phyloP scores from a whole-genome alignment of 257 asterid species.

The Rehmannia glutinosa region DNA sequence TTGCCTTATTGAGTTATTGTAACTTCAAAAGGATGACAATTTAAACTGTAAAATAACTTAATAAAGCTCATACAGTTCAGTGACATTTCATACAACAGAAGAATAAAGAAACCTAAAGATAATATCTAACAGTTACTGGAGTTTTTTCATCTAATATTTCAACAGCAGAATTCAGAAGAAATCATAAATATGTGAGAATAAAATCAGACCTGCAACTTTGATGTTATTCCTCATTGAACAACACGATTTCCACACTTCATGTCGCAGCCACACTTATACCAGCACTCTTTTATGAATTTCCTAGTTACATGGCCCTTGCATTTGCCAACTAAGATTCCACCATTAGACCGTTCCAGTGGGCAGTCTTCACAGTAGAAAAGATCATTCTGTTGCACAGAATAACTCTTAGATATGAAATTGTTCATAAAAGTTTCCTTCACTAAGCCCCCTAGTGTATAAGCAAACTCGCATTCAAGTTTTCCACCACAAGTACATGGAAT shows the following conservation, averaged over 20 bases:
- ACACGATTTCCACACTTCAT: constrained; percentile 67
- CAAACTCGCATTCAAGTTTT: constrained; percentile 52
- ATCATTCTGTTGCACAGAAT: constrained; percentile 25
- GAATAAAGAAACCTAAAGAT: no score
- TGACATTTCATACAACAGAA: no score
- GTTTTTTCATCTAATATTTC: not conserved
- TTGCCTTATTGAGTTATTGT: no score
- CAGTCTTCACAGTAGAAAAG: constrained; percentile 54
- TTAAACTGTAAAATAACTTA: no score
- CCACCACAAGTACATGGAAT: constrained; percentile 63
- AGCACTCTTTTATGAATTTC: constrained; percentile 73
- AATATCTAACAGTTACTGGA: no score
- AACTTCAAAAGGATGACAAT: no score
- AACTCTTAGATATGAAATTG: constrained; percentile 37
- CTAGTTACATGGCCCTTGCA: constrained; percentile 61
- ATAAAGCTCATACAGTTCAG: no score
- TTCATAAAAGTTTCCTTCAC: constrained; percentile 44
- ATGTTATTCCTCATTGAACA: constrained; percentile 59
- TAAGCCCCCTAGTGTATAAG: constrained; percentile 45
- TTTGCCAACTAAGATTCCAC: constrained; percentile 18
- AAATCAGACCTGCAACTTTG: constrained; percentile 53
- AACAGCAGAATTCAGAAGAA: no score
- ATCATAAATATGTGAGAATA: not conserved
- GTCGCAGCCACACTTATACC: constrained; percentile 73
- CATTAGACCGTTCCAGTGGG: constrained; percentile 51